Conservation (phyloP, 108 stramenopile species). For the Nitzschia sp. region DNA sequence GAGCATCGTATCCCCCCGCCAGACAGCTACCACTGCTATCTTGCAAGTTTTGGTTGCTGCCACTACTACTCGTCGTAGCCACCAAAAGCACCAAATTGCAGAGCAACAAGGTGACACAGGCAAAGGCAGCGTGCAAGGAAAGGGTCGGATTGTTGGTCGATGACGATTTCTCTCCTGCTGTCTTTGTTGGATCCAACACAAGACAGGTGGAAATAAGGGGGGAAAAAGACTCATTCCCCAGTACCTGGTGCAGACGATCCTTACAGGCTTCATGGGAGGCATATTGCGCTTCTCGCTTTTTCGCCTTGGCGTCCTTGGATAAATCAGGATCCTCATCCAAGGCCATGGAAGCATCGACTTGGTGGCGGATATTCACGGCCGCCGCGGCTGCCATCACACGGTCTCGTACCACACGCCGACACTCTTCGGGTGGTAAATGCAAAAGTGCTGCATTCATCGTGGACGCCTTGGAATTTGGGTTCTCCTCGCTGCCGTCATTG, state of each 20-base stretch:
- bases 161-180: not conserved
- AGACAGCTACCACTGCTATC: not conserved
- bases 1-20: slow-evolving; percentile 42
- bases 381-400: not conserved
- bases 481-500: not conserved
- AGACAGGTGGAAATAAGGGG: slow-evolving; percentile 6
- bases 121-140: not conserved
- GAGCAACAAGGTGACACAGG: not conserved
- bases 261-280: not conserved
- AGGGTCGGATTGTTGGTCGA: not conserved
- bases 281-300: slow-evolving; percentile 6
- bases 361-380: slow-evolving; percentile 1
- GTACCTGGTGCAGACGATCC: not conserved
- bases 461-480: not conserved
- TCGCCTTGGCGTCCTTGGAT: slow-evolving; percentile 9
- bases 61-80: not conserved
- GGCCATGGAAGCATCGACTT: not conserved
- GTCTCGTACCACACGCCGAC: not conserved
- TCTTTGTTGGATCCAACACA: not conserved
- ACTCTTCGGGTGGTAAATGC: not conserved
- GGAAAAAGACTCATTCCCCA: not conserved
- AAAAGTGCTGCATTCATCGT: not conserved
- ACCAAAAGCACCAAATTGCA: slow-evolving; percentile 8
- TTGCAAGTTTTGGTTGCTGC: not conserved
- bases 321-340: slow-evolving; percentile 4